Percentiles rank a stretch among this genome's conserved stretches.
These are phyloP conservation scores for Exophiala xenobiotica DNA, from an alignment of 2,329 filamentous ascomycete species.

Conservation along the genomic window DNA sequence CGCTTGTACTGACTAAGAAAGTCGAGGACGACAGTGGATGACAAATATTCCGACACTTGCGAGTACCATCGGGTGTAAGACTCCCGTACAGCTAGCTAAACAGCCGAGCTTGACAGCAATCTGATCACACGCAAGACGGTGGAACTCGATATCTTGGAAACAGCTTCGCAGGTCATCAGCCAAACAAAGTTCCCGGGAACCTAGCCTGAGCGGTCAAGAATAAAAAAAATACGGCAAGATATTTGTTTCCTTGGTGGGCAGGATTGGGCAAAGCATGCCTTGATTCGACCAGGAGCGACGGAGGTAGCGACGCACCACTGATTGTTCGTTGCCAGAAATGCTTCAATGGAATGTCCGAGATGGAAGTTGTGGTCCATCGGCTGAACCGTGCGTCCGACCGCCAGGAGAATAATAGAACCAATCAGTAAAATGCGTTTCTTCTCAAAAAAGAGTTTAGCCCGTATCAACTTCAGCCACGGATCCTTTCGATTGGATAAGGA, in stretches of 20 bases:
- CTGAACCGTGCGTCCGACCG: no score
- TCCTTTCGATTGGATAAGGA: not conserved
- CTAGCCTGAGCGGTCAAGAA: no score
- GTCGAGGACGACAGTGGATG: not conserved
- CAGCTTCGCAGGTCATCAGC: not conserved
- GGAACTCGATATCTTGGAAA: not conserved
- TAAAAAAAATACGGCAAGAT: no score
- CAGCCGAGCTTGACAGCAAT: not conserved
- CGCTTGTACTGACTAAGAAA: not conserved
- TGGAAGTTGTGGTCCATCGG: not conserved
- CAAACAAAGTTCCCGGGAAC: no score
- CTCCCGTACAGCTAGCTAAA: not conserved
- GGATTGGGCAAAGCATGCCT: no score
- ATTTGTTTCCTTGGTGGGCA: no score
- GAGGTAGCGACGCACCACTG: no score
- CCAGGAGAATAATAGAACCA: conserved; percentile 10
- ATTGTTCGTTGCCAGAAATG: no score
- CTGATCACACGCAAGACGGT: not conserved
- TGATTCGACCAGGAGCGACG: no score
- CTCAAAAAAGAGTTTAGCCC: conserved; percentile 22
- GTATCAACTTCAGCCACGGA: not conserved
- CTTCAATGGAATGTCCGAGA: not conserved
- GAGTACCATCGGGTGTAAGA: no score
- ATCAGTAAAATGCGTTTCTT: conserved; percentile 18
- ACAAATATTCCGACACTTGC: not conserved